A percentile compares a stretch with the other conserved stretches of the same genome.
These are phyloP conservation scores for Chionographis japonica DNA, from an alignment of 106 monocot species.

Conservation along the genomic window DNA sequence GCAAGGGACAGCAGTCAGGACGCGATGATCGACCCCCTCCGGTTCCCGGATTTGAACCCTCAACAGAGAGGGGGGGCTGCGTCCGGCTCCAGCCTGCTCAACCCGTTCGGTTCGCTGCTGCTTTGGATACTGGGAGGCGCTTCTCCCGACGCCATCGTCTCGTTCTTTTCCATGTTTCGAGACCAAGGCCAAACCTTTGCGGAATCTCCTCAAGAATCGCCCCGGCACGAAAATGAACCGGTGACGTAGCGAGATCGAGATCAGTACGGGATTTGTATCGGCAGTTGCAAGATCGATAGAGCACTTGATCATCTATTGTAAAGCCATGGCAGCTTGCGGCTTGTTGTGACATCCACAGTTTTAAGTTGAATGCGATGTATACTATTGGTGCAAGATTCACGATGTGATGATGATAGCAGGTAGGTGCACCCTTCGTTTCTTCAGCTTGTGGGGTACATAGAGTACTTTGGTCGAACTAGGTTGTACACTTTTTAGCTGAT, in stretches of 20 bases:
- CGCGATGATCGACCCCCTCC: slow-evolving; percentile 8
- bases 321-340: no score
- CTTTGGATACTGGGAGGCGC: slow-evolving; percentile 86
- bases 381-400: no score
- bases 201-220: slow-evolving; percentile 16
- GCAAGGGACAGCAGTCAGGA: slow-evolving; percentile 3
- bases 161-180: slow-evolving; percentile 83
- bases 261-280: no score
- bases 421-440: no score
- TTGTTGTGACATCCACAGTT: no score
- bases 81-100: slow-evolving; percentile 31
- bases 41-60: slow-evolving; percentile 21
- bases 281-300: no score
- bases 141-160: slow-evolving; percentile 75
- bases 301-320: no score
- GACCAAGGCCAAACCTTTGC: slow-evolving; percentile 55
- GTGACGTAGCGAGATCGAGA: slow-evolving; percentile 15
- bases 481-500: no score
- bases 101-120: slow-evolving; percentile 76
- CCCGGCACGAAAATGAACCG: slow-evolving; percentile 35
- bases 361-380: no score
- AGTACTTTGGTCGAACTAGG: no score
- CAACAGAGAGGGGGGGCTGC: slow-evolving; percentile 30
- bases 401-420: no score
- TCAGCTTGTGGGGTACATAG: no score